phyloP scores from a whole-genome alignment of 768 basidiomycete genomes.

The Kwoniella sp. region DNA sequence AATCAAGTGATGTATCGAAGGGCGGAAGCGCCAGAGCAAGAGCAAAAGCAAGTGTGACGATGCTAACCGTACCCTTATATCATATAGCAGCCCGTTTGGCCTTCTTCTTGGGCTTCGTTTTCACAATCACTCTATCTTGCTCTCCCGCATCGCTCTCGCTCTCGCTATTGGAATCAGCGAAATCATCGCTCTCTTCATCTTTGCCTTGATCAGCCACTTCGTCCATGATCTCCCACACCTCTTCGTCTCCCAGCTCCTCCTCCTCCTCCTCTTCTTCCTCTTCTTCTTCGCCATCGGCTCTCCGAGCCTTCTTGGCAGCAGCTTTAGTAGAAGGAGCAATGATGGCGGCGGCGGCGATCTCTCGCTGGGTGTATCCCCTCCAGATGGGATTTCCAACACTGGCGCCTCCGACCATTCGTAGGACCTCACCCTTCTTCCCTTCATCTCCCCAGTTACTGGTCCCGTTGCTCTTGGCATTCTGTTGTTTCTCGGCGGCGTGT shows the following conservation, averaged over 20 bases:
- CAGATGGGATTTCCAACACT: conserved; percentile 37
- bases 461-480: neutral
- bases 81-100: conserved; percentile 5
- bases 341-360: conserved; percentile 1
- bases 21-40: too few species aligned
- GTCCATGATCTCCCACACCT: conserved; percentile 33
- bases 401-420: conserved; percentile 37
- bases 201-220: conserved; percentile 32
- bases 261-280: conserved; percentile 28
- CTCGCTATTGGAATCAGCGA: conserved; percentile 8
- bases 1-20: too few species aligned
- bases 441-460: conserved; percentile 15
- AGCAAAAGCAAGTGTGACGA: too few species aligned
- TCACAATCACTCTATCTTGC: conserved; percentile 14
- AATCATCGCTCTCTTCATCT: conserved; percentile 17
- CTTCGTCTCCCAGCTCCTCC: conserved; percentile 32
- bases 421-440: conserved; percentile 38
- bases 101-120: conserved; percentile 18
- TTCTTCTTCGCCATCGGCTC: conserved; percentile 21
- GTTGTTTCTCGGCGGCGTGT: conserved; percentile 2
- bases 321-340: neutral
- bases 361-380: conserved; percentile 29
- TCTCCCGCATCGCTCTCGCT: conserved; percentile 7
- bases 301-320: conserved; percentile 12
- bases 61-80: too few species aligned